A percentile compares a stretch with the other conserved stretches of the same genome.
phyloP scores from a whole-genome alignment of 768 basidiomycete genomes.

The Boletus huronensis region DNA sequence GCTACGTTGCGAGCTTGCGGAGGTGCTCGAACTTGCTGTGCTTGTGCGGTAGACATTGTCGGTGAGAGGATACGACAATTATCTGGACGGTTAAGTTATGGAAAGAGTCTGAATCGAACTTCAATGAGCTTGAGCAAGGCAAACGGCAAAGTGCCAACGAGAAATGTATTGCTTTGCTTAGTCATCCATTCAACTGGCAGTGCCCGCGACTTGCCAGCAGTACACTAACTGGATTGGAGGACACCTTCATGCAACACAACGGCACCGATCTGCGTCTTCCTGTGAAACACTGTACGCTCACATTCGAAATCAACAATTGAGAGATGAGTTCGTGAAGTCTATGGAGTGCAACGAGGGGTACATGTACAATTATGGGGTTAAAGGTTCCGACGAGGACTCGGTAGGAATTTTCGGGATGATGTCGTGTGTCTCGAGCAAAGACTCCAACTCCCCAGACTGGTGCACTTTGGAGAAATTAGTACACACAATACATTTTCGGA shows the following conservation, averaged over 20 bases:
- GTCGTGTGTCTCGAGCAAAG: constrained; percentile 66
- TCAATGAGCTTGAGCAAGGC: not conserved
- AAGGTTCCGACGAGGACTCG: constrained; percentile 5
- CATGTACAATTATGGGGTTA: not conserved
- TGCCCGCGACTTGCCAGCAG: no score
- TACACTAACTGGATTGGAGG: no score
- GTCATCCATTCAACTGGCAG: constrained; percentile 11
- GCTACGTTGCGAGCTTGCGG: constrained; percentile 79
- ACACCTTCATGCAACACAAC: not conserved
- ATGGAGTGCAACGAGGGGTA: not conserved
- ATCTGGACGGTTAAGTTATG: not conserved
- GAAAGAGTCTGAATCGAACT: not conserved
- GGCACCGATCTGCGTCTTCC: no score
- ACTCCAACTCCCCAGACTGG: constrained; percentile 90
- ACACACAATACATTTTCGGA: not conserved
- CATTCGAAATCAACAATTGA: not conserved
- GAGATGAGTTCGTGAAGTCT: not conserved
- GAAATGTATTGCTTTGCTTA: constrained; percentile 8
- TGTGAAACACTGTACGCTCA: not conserved
- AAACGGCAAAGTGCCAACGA: not conserved
- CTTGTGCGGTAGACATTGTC: constrained; percentile 47
- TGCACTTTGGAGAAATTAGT: constrained; percentile 67
- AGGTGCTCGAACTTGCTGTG: constrained; percentile 74
- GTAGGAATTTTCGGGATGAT: constrained; percentile 53
- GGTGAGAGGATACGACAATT: not conserved